Base-by-base conservation (phyloP, 371 early-diverging fungal species). In the Actinomortierella ambigua region DNA sequence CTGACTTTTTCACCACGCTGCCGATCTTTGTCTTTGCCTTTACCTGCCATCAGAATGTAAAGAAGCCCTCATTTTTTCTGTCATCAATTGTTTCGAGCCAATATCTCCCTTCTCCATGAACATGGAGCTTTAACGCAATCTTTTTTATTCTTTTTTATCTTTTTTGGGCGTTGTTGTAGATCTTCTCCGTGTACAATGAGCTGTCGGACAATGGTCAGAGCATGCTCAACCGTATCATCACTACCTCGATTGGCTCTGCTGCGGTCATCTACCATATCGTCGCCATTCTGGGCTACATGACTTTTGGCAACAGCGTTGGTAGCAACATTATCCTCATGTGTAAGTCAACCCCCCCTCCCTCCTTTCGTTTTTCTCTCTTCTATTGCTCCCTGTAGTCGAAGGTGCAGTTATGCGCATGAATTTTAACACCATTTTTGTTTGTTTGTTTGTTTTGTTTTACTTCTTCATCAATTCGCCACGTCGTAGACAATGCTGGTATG, bases 21-120 rank as follows among this genome's bases (percentile, higher is more conserved):
- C 99, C 99, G 2, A 94, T 99, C 46, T 99, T 99, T 85, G 95
- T 99, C 23, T 99, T 99, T 86, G 94, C 96, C n/a, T 99, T 99
- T 65, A 88, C 89, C 18, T 88, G 99, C 68, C 99, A 97, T 70
- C 96, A 96, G 77, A 98, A 98, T 80, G 91, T 92, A 79, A 79
- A 83, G 60, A 18, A 6, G 2, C 22, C 28, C 43, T 41, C 47
- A n/a, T 29, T 20, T 34, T 52, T 11, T 50, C 6, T 2, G n/a
- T 39, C n/a, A n/a, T n/a, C n/a, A 11, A 6, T 4, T 11, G 8
- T 46, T 46, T 46, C 17, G 42, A 8, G 17, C 42, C 42, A 41
- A 41, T 17, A 41, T 41, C 11, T 11, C 8, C 42, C 42, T 8
- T 17, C 17, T 11, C 42, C 42, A 41, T 11, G 17, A 41, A 41